phyloP scores from a whole-genome alignment of 495 filamentous ascomycete species.

The Friedmanniomyces endolithicus region DNA sequence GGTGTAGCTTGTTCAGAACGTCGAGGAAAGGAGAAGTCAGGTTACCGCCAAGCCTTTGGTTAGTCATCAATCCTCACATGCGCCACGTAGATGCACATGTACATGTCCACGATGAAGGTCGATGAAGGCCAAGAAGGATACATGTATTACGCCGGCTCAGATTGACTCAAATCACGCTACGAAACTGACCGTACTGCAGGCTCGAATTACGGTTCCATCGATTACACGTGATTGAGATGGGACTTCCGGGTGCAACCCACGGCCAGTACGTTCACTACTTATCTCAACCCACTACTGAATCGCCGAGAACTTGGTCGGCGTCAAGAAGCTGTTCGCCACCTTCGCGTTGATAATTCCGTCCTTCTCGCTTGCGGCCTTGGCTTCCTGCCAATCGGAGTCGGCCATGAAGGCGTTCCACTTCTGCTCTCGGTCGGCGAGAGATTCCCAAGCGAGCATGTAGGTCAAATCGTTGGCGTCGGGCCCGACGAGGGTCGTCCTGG shows the following conservation, averaged over 20 bases:
- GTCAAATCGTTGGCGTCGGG: constrained; percentile 13
- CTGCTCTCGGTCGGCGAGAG: constrained; percentile 13
- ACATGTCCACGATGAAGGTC: neutral
- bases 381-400: constrained; percentile 9
- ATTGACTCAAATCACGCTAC: too few species aligned
- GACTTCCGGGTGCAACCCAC: too few species aligned
- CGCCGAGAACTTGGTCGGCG: constrained; percentile 13
- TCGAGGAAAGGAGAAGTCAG: too few species aligned
- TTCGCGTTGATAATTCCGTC: constrained; percentile 10
- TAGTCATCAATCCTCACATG: too few species aligned
- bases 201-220: too few species aligned
- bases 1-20: too few species aligned
- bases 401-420: constrained; percentile 11
- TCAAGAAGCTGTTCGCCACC: constrained; percentile 7
- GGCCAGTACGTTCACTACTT: neutral
- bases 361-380: constrained; percentile 7
- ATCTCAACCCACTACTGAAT: neutral
- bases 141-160: too few species aligned
- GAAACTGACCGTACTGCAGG: too few species aligned
- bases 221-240: too few species aligned
- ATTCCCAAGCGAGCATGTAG: constrained; percentile 14
- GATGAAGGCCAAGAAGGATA: too few species aligned
- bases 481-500: constrained; percentile 10
- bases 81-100: too few species aligned
- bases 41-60: too few species aligned